phyloP scores from a whole-genome alignment of 768 basidiomycete species.

The Auriculariales sp. region DNA sequence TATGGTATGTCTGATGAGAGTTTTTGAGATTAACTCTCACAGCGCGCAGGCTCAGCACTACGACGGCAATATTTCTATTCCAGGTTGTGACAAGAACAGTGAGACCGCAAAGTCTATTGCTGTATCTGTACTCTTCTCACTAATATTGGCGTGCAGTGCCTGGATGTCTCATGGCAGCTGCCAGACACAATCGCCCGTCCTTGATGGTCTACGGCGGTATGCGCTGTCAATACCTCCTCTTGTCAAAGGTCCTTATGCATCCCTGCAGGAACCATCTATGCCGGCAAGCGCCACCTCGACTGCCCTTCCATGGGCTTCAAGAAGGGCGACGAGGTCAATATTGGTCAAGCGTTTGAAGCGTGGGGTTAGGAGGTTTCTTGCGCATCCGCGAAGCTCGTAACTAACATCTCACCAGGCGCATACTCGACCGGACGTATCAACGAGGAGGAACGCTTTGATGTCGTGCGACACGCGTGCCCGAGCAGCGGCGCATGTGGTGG shows the following conservation, averaged over 20 bases:
- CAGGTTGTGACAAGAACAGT: slow-evolving; percentile 82
- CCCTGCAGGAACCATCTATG: slow-evolving; percentile 11
- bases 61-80: slow-evolving; percentile 75
- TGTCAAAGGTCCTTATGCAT: slow-evolving; percentile 14
- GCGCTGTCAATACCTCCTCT: slow-evolving; percentile 62
- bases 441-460: slow-evolving; percentile 72
- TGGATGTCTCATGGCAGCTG: slow-evolving; percentile 75
- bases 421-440: slow-evolving; percentile 61
- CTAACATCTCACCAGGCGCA: slow-evolving; percentile 55
- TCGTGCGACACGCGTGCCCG: slow-evolving; percentile 75
- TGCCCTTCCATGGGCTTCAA: slow-evolving; percentile 65
- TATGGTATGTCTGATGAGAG: not conserved
- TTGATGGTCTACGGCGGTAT: slow-evolving; percentile 79
- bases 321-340: slow-evolving; percentile 73
- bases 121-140: not conserved
- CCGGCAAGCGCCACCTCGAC: slow-evolving; percentile 25
- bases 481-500: slow-evolving; percentile 77
- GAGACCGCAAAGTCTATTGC: not conserved
- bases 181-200: slow-evolving; percentile 75
- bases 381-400: not conserved
- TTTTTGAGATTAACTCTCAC: slow-evolving; percentile 1
- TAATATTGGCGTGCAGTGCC: slow-evolving; percentile 33
- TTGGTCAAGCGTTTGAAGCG: slow-evolving; percentile 74
- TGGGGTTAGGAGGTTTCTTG: slow-evolving; percentile 38
- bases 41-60: slow-evolving; percentile 62